Conservation (phyloP, 148 eudicot genomes). For the Cornus suecica region DNA sequence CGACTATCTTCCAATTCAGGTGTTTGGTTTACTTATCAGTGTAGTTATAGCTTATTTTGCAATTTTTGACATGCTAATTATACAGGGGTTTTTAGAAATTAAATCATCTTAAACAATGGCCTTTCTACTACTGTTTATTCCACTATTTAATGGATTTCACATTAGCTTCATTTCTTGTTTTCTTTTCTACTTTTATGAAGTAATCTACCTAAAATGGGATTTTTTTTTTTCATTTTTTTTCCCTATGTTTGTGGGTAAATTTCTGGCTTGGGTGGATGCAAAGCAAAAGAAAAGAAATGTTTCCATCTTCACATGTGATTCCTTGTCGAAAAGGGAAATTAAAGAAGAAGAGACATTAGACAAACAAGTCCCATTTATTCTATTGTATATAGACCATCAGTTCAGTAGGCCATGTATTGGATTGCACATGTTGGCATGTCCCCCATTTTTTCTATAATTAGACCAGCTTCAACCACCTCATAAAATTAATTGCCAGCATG, state of each 20-base stretch:
- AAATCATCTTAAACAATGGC: background rate
- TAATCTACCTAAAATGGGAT: background rate
- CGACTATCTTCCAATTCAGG: background rate
- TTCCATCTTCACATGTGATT: conserved; percentile 8
- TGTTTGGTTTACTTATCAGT: background rate
- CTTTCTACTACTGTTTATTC: background rate
- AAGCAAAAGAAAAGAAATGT: conserved; percentile 15
- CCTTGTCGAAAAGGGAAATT: background rate
- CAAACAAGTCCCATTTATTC: conserved; percentile 16
- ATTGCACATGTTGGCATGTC: conserved; percentile 16
- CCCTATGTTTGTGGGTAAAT: too few species aligned
- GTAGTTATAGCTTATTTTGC: conserved; percentile 16
- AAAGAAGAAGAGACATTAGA: background rate
- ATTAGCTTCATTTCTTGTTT: background rate
- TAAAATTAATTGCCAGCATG: background rate
- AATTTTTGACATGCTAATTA: conserved; percentile 15
- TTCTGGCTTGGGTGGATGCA: conserved; percentile 10
- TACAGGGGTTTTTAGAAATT: conserved; percentile 10
- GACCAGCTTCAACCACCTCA: background rate
- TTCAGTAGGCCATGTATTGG: background rate
- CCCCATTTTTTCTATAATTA: background rate
- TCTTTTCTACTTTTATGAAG: background rate
- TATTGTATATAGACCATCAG: conserved; percentile 5
- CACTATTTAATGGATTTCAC: background rate
- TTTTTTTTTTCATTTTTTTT: background rate